Conservation (phyloP, 2,329 filamentous ascomycete genomes). For the Aspergillus sp. region DNA sequence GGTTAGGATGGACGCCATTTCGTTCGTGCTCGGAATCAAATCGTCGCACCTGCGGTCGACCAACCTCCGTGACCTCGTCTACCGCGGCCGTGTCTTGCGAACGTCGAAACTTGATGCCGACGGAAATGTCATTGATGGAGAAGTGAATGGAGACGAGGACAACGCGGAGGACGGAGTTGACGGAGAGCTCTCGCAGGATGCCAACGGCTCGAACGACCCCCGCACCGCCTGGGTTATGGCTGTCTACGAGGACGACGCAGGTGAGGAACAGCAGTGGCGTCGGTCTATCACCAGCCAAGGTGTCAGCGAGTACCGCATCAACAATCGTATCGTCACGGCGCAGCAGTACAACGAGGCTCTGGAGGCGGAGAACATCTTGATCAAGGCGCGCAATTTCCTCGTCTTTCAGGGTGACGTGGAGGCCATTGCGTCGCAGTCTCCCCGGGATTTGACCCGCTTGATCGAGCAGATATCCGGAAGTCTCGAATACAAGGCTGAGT, state of each 20-base stretch:
- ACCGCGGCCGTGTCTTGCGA: constrained; percentile 88
- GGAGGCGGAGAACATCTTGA: constrained; percentile 91
- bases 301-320: constrained; percentile 94
- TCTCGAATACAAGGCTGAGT: constrained; percentile 89
- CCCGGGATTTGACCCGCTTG: constrained; percentile 85
- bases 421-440: constrained; percentile 90
- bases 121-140: constrained; percentile 64
- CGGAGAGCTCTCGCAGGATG: constrained; percentile 59
- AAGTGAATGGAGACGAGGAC: constrained; percentile 60
- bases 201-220: constrained; percentile 67
- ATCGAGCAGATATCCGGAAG: constrained; percentile 98
- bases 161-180: constrained; percentile 55
- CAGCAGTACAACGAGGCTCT: constrained; percentile 91
- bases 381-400: constrained; percentile 96
- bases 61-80: constrained; percentile 90
- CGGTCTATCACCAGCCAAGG: constrained; percentile 86
- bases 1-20: constrained; percentile 93
- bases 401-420: constrained; percentile 99
- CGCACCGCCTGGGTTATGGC: constrained; percentile 99
- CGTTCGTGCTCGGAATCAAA: constrained; percentile 97
- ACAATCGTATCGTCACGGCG: constrained; percentile 82
- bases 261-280: constrained; percentile 94
- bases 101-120: constrained; percentile 91
- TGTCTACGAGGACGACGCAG: constrained; percentile 95
- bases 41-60: constrained; percentile 95